Evolutionary conservation across 495 filamentous ascomycete genomes (phyloP).

Genomic region (Lasiosphaeria miniovina): DNA sequence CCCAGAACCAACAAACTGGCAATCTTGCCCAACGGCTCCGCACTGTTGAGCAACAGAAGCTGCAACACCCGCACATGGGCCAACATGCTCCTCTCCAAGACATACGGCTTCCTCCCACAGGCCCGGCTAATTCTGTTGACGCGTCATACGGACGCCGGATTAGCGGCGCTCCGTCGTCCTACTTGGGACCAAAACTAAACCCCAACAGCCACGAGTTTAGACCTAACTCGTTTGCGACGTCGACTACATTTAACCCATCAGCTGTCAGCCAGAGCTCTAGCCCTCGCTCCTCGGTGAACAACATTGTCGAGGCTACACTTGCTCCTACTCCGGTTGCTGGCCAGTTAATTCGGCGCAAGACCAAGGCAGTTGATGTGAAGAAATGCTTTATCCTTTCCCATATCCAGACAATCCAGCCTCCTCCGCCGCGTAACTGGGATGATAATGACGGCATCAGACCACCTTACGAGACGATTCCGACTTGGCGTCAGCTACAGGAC

Average conservation of each 20-base stretch:
- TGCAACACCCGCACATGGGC: conserved; percentile 35
- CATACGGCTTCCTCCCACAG: conserved; percentile 50
- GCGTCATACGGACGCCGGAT: conserved; percentile 46
- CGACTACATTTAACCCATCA: conserved; percentile 64
- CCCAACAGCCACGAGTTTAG: conserved; percentile 80
- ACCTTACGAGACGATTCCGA: conserved; percentile 74
- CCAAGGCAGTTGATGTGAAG: conserved; percentile 54
- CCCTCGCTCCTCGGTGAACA: conserved; percentile 53
- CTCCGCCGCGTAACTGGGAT: conserved; percentile 60
- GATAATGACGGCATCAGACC: conserved; percentile 73
- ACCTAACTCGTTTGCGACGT: conserved; percentile 71
- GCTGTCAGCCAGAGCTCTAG: conserved; percentile 62
- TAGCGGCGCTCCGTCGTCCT: conserved; percentile 41
- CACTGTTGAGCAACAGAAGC: conserved; percentile 42
- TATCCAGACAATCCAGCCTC: conserved; percentile 74
- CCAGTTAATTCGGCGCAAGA: conserved; percentile 57
- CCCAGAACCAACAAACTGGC: conserved; percentile 31
- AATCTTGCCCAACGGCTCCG: conserved; percentile 45
- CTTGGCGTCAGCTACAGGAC: conserved; percentile 63
- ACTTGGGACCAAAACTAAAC: conserved; percentile 67
- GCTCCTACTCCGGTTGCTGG: conserved; percentile 53
- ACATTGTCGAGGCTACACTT: conserved; percentile 42
- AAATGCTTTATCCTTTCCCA: conserved; percentile 57
- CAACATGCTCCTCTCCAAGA: conserved; percentile 40
- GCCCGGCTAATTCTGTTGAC: conserved; percentile 48